A percentile compares a stretch with the other conserved stretches of the same genome.
These are phyloP conservation scores for Haematococcus sp. DNA, from an alignment of 139 green algal species.

Conservation along the genomic window DNA sequence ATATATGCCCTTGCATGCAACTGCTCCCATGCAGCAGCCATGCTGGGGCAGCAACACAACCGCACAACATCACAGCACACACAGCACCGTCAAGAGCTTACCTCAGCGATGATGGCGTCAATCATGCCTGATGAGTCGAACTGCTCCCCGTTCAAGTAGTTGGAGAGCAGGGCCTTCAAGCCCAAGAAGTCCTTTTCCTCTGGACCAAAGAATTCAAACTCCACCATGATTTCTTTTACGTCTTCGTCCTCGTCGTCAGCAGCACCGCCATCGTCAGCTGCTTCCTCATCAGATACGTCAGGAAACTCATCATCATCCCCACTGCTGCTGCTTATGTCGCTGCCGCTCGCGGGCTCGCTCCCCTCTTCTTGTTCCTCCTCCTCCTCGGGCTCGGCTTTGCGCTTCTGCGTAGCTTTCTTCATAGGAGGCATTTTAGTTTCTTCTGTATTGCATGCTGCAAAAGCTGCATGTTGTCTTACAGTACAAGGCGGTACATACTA, in stretches of 20 bases:
- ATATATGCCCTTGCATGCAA: too few relatives aligned
- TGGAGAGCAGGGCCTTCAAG: conserved; percentile 73
- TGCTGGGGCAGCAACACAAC: not conserved
- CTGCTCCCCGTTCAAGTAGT: conserved; percentile 72
- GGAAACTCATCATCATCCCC: conserved; percentile 8
- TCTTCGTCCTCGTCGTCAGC: conserved; percentile 39
- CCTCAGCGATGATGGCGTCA: conserved; percentile 75
- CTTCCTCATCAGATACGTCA: conserved; percentile 13
- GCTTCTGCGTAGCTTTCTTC: too few relatives aligned
- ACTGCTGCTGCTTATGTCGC: conserved; percentile 11
- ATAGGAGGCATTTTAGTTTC: too few relatives aligned
- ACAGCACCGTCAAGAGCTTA: conserved; percentile 2
- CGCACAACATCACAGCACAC: not conserved
- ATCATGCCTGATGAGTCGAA: conserved; percentile 70
- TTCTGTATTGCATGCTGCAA: too few relatives aligned
- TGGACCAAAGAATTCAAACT: conserved; percentile 89
- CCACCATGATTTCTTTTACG: conserved; percentile 67
- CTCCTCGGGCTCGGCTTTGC: not conserved
- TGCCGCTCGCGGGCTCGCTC: not conserved
- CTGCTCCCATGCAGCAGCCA: too few relatives aligned
- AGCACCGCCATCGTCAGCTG: conserved; percentile 21
- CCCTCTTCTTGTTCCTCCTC: conserved; percentile 2
- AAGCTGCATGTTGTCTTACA: too few relatives aligned
- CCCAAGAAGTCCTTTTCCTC: conserved; percentile 85
- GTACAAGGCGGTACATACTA: too few relatives aligned